A percentile compares a stretch with the other conserved stretches of the same genome.
phyloP scores from a whole-genome alignment of 2,329 filamentous ascomycete genomes.

The Diplodia sapinea region DNA sequence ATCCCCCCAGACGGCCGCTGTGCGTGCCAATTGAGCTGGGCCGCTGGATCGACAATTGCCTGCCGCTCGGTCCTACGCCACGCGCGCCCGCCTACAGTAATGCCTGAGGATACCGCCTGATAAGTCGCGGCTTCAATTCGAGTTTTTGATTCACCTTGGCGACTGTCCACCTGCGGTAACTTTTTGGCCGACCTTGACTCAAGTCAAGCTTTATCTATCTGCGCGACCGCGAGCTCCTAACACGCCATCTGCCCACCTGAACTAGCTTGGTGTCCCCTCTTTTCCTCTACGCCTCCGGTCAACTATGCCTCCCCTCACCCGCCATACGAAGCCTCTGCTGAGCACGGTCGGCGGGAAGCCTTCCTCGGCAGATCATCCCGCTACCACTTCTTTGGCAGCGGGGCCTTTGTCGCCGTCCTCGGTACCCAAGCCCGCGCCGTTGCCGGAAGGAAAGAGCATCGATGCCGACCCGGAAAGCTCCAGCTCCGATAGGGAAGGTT shows the following conservation, averaged over 20 bases:
- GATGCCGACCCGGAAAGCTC: constrained; percentile 3
- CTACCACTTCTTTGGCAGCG: neutral
- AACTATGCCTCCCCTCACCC: neutral
- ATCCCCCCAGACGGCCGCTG: neutral
- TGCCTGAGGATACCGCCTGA: neutral
- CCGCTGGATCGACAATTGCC: neutral
- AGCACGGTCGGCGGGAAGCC: neutral
- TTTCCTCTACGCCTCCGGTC: neutral
- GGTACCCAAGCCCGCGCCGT: constrained; percentile 1
- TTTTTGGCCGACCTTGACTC: too few species aligned
- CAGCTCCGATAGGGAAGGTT: neutral
- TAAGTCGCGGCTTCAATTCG: neutral
- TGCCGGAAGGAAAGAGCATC: neutral
- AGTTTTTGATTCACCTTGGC: neutral
- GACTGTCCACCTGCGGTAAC: neutral
- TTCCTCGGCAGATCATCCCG: neutral
- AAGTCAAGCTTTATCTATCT: too few species aligned
- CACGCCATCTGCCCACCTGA: neutral
- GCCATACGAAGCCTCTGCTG: neutral
- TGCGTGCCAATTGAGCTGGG: neutral
- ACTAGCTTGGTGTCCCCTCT: neutral
- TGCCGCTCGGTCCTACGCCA: neutral
- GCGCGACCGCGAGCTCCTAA: neutral
- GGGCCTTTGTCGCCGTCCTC: neutral
- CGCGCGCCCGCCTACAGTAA: neutral